A percentile compares a stretch with the other conserved stretches of the same genome.
phyloP scores from a whole-genome alignment of 225 moss, liverwort and hornwort species.

The Climacium dendroides region DNA sequence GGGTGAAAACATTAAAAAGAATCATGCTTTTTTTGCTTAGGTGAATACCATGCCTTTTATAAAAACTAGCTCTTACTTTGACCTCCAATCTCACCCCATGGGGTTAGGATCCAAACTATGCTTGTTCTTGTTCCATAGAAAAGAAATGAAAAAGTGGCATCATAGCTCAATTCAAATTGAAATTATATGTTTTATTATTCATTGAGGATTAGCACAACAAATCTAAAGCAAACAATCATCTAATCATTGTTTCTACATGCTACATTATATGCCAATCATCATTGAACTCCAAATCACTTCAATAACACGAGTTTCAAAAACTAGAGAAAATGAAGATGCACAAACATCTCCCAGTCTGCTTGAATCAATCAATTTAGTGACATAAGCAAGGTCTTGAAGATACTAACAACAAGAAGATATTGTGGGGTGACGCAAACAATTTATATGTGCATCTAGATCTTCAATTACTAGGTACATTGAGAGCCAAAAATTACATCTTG shows the following conservation, averaged over 20 bases:
- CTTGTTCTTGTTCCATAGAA: background rate
- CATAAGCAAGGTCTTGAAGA: background rate
- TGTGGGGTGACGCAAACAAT: background rate
- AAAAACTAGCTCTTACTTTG: background rate
- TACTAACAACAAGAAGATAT: background rate
- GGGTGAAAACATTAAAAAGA: too few species aligned
- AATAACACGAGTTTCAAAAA: background rate
- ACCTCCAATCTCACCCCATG: rapidly evolving
- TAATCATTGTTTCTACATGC: background rate
- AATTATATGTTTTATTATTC: background rate
- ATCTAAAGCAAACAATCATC: background rate
- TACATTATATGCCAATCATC: background rate
- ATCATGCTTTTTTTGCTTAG: too few species aligned
- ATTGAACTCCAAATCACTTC: background rate
- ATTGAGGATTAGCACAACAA: background rate
- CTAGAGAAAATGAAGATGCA: background rate
- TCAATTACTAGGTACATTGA: background rate
- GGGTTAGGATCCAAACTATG: rapidly evolving
- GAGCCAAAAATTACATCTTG: background rate
- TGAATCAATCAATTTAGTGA: background rate
- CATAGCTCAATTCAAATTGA: background rate
- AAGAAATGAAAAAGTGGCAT: background rate
- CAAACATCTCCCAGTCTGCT: background rate
- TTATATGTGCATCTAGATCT: rapidly evolving
- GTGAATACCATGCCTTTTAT: rapidly evolving